Base-by-base conservation (phyloP, 441 rosid genomes). In the Gossypium lobatum region DNA sequence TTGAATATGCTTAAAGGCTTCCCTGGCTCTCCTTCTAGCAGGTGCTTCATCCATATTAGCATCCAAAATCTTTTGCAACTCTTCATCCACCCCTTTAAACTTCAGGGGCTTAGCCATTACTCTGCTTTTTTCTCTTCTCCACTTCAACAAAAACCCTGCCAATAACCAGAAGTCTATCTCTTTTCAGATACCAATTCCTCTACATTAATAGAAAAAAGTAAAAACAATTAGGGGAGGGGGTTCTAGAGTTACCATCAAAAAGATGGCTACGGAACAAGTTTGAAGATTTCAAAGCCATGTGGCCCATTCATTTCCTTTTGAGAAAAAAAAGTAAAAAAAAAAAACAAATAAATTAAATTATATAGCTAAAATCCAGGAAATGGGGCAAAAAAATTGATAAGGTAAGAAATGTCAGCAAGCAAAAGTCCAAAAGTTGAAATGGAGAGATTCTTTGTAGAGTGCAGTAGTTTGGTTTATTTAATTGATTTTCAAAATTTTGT, bases 1-100 rank as follows among this genome's bases (percentile, higher is more conserved):
- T 75, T 93, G 98, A 59, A 89, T 78, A 57, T 88, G 81, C 86
- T 87, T 90, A 55, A 91, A 89, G 2, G 96, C 92, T n/a, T 93
- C 91, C 20, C 96, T 95, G 70, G 87, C 96, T 11, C 80, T 87
- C 75, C 93, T 83, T 77, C 98, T 85, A 13, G 87, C 88, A 0
- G 88, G 83, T 64, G 82, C 99, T 59, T 90, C 86, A 60, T 93
- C 99, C 86, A 87, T 89, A 23, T 85, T 75, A 17, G 87, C 89
- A 52, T 85, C 82, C 71, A 85, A 78, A 34, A 93, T 71, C 84
- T 77, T 78, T 79, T 75, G 86, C 79, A 95, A 75, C 74, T 87
- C 96, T 3, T 79, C 81, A 39, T 79, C 85, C n/a, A 83, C 74
- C 16, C 80, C 93, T n/a, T 79, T 58, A 6, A 90, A 70, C 83